phyloP scores from a whole-genome alignment of 2,329 filamentous ascomycete genomes.

The Tothia fuscella region DNA sequence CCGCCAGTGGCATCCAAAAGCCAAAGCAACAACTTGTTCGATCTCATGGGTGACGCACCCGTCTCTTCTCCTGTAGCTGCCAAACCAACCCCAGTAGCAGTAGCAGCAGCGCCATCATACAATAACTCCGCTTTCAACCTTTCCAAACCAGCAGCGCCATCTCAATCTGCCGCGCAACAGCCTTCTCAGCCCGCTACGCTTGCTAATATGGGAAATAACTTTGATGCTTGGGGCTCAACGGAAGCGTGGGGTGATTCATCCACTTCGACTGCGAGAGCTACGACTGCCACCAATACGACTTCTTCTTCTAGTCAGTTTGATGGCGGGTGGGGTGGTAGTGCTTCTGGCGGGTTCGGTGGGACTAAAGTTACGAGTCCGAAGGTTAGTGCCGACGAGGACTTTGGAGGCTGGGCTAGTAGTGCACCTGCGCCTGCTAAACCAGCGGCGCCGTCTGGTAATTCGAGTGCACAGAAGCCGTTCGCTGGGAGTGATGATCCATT shows the following conservation, averaged over 20 bases:
- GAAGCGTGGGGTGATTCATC: slow-evolving; percentile 42
- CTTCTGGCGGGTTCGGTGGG: slow-evolving; percentile 24
- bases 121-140: slow-evolving; percentile 72
- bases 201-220: slow-evolving; percentile 53
- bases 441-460: slow-evolving; percentile 43
- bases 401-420: slow-evolving; percentile 84
- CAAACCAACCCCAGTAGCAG: slow-evolving; percentile 19
- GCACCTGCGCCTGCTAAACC: slow-evolving; percentile 41
- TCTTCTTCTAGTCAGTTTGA: too few species aligned
- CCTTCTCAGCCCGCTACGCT: slow-evolving; percentile 24
- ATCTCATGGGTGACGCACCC: slow-evolving; percentile 47
- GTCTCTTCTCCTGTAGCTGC: slow-evolving; percentile 25
- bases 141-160: slow-evolving; percentile 38
- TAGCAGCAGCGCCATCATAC: slow-evolving; percentile 22
- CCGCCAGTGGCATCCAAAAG: slow-evolving; percentile 38
- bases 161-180: slow-evolving; percentile 19
- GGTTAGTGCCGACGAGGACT: slow-evolving; percentile 68
- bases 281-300: slow-evolving; percentile 44
- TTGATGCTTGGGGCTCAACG: slow-evolving; percentile 67
- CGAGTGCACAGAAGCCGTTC: too few species aligned
- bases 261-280: slow-evolving; percentile 20
- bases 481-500: slow-evolving; percentile 71
- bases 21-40: slow-evolving; percentile 61
- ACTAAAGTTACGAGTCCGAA: not conserved
- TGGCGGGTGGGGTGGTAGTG: slow-evolving; percentile 54